phyloP scores from a whole-genome alignment of 768 basidiomycete genomes.

The Omphalotus guepiniiformis region DNA sequence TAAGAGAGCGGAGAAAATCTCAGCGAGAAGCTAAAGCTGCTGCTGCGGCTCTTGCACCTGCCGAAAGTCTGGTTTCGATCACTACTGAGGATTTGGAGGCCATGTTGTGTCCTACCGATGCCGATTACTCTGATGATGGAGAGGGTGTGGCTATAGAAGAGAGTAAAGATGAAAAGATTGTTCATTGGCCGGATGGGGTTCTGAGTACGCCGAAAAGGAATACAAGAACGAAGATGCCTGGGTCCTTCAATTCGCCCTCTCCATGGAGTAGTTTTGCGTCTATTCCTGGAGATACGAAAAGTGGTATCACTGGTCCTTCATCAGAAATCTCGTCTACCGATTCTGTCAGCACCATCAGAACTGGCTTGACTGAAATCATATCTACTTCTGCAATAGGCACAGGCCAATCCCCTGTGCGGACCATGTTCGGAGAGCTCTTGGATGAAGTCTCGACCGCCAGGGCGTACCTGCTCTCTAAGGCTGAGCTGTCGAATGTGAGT shows the following conservation, averaged over 20 bases:
- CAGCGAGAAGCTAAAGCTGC: slow-evolving; percentile 8
- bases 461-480: slow-evolving; percentile 43
- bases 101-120: slow-evolving; percentile 40
- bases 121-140: slow-evolving; percentile 24
- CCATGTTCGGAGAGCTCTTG: slow-evolving; percentile 51
- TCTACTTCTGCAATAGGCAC: slow-evolving; percentile 19
- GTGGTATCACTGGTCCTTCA: slow-evolving; percentile 11
- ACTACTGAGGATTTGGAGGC: slow-evolving; percentile 45
- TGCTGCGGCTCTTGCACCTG: slow-evolving; percentile 22
- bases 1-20: slow-evolving; percentile 29
- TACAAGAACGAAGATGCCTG: slow-evolving; percentile 44
- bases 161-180: slow-evolving; percentile 29
- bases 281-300: slow-evolving; percentile 15
- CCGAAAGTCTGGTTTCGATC: slow-evolving; percentile 48
- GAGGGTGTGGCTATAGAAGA: slow-evolving; percentile 24
- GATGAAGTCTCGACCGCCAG: slow-evolving; percentile 39
- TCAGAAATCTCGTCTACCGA: background rate
- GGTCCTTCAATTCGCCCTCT: slow-evolving; percentile 49
- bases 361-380: slow-evolving; percentile 5
- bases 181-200: slow-evolving; percentile 30
- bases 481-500: slow-evolving; percentile 38
- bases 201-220: slow-evolving; percentile 18
- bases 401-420: slow-evolving; percentile 35
- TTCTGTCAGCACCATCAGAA: slow-evolving; percentile 11
- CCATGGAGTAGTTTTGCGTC: slow-evolving; percentile 33